Evolutionary conservation across 306 rosid genomes (phyloP).

Genomic region (Luffa aegyptiaca): DNA sequence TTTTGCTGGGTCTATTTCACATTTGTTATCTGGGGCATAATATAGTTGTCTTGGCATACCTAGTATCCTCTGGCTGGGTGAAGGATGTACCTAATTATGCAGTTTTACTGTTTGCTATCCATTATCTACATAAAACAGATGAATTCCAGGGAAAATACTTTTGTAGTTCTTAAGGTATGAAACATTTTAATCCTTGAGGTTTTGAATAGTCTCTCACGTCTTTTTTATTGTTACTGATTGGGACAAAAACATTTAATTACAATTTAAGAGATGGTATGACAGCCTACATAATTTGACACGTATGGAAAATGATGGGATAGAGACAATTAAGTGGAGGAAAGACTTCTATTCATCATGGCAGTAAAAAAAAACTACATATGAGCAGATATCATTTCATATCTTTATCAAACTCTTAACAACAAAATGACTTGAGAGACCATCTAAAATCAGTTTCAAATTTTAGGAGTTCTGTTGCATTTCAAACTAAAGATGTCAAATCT

Average conservation of each 20-base stretch:
- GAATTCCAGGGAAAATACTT: background rate
- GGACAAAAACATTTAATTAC: background rate
- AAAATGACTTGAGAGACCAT: background rate
- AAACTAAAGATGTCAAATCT: background rate
- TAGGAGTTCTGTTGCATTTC: background rate
- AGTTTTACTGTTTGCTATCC: background rate
- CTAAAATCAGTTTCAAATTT: background rate
- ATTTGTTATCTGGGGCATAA: background rate
- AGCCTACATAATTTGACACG: background rate
- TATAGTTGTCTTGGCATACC: background rate
- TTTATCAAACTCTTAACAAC: background rate
- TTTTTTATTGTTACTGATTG: background rate
- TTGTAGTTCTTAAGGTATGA: background rate
- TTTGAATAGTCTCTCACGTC: background rate
- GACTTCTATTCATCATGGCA: background rate
- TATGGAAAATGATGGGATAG: background rate
- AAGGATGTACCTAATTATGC: background rate
- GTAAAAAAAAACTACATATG: background rate
- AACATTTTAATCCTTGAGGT: background rate
- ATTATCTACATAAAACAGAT: background rate
- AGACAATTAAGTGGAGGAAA: background rate
- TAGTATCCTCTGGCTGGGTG: background rate
- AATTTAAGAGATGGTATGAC: background rate
- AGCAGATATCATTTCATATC: background rate
- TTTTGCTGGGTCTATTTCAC: background rate